These are phyloP conservation scores for Epichloe gansuensis DNA, from an alignment of 2,329 filamentous ascomycete genomes.

Conservation along the genomic window DNA sequence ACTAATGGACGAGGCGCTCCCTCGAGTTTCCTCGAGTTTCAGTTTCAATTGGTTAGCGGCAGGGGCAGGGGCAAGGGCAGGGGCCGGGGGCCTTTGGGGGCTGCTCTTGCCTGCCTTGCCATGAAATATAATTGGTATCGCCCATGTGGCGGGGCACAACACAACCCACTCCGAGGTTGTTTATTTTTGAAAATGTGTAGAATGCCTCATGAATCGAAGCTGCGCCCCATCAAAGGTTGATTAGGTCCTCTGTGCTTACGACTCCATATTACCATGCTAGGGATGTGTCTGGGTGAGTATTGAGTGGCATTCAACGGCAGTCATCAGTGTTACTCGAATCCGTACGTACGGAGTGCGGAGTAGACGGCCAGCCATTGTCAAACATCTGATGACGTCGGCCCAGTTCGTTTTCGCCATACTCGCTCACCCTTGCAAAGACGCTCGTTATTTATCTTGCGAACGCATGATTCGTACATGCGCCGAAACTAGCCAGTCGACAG, in stretches of 20 bases:
- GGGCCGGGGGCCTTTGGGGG: background rate
- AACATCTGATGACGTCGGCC: background rate
- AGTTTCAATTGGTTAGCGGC: background rate
- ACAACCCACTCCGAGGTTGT: background rate
- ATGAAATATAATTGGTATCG: background rate
- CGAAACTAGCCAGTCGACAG: background rate
- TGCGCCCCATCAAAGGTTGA: too few species aligned
- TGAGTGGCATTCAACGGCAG: too few species aligned
- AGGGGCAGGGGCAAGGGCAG: background rate
- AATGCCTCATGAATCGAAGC: too few species aligned
- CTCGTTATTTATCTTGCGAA: too few species aligned
- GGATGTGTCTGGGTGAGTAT: too few species aligned
- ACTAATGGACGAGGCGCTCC: background rate
- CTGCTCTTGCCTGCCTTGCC: background rate
- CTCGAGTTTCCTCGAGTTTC: background rate
- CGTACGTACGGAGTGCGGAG: too few species aligned
- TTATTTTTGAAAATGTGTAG: too few species aligned
- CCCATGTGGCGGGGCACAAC: background rate
- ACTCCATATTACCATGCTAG: too few species aligned
- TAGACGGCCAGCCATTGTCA: background rate
- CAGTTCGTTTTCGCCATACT: background rate
- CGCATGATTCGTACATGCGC: too few species aligned
- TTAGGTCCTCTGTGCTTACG: too few species aligned
- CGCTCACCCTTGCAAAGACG: background rate
- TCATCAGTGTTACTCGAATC: too few species aligned